These are phyloP conservation scores for Monilinia polystroma DNA, from an alignment of 2,329 filamentous ascomycete species.

Conservation along the genomic window DNA sequence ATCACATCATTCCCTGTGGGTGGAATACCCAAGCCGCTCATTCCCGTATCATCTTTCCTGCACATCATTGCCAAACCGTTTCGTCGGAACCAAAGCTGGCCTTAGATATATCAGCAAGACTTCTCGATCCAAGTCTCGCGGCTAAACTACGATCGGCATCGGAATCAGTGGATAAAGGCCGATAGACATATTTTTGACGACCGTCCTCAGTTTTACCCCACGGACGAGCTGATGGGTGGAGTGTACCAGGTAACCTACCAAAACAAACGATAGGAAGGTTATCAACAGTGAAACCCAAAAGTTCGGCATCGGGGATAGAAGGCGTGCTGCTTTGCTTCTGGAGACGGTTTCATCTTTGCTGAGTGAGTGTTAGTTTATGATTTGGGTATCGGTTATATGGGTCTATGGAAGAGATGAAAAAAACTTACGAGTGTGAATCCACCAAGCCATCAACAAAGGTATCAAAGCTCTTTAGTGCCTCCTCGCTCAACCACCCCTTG, in stretches of 20 bases:
- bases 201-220: neutral
- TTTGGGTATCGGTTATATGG: too few species aligned
- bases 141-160: too few species aligned
- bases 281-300: slow-evolving; percentile 6
- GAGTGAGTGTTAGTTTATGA: neutral
- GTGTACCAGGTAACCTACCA: neutral
- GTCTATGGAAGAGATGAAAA: neutral
- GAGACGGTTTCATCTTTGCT: neutral
- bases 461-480: neutral
- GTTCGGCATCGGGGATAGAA: neutral
- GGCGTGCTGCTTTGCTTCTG: neutral
- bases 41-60: neutral
- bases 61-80: neutral
- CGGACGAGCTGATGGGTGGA: neutral
- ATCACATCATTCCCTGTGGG: neutral
- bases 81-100: neutral
- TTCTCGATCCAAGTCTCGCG: neutral
- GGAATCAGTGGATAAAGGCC: neutral
- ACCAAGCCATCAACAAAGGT: neutral
- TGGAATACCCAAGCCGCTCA: neutral
- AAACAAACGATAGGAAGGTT: neutral
- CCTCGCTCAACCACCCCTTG: neutral
- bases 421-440: neutral
- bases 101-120: too few species aligned
- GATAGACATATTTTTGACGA: neutral